Percentiles rank a stretch among this genome's conserved stretches.
Evolutionary conservation across 2,329 filamentous ascomycete species (phyloP).

Genomic region (Knoxdaviesia proteae): DNA sequence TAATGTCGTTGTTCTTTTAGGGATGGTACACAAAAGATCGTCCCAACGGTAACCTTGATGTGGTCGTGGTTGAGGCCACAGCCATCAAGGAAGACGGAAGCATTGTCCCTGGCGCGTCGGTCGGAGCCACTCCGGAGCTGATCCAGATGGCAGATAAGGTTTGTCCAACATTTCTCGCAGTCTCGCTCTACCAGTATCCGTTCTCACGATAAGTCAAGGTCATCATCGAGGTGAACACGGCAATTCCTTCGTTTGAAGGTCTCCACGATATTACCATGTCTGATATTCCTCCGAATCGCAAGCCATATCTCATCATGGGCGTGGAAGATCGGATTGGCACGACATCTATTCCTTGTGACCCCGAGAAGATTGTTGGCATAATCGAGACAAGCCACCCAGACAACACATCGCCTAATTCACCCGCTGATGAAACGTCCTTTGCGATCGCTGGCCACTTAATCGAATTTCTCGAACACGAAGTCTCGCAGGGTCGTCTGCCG

Average conservation of each 20-base stretch:
- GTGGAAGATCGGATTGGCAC: slow-evolving; percentile 76
- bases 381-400: slow-evolving; percentile 74
- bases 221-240: slow-evolving; percentile 82
- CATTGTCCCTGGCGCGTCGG: slow-evolving; percentile 69
- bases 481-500: slow-evolving; percentile 55
- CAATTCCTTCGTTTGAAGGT: slow-evolving; percentile 66
- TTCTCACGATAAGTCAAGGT: slow-evolving; percentile 21
- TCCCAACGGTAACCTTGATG: slow-evolving; percentile 53
- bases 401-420: slow-evolving; percentile 49
- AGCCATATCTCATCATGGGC: slow-evolving; percentile 69
- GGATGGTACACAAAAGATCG: slow-evolving; percentile 72
- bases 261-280: slow-evolving; percentile 82
- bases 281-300: slow-evolving; percentile 60
- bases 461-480: slow-evolving; percentile 69
- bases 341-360: slow-evolving; percentile 63
- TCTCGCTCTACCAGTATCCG: neutral
- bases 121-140: slow-evolving; percentile 69
- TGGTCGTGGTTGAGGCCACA: slow-evolving; percentile 67
- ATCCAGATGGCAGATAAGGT: slow-evolving; percentile 80
- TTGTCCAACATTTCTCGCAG: slow-evolving; percentile 1
- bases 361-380: slow-evolving; percentile 65
- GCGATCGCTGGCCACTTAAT: slow-evolving; percentile 64
- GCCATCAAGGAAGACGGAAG: slow-evolving; percentile 78
- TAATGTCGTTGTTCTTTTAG: slow-evolving; percentile 12
- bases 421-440: slow-evolving; percentile 51